phyloP scores from a whole-genome alignment of 2,329 filamentous ascomycete genomes.

The Podosphaera xanthii region DNA sequence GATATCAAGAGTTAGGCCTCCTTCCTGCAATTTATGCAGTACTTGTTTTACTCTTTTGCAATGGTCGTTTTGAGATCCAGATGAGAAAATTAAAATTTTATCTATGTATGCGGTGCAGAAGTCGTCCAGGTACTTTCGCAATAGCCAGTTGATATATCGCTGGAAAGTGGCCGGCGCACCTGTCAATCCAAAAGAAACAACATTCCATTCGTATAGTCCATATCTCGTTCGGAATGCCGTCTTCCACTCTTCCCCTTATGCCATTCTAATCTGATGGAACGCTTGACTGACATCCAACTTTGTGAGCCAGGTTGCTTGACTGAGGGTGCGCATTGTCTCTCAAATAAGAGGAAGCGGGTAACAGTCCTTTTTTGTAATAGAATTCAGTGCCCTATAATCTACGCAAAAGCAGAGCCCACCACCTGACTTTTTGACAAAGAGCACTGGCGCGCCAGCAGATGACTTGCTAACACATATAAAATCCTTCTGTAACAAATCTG shows the following conservation, averaged over 20 bases:
- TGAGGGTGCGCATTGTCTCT: background rate
- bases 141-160: background rate
- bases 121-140: background rate
- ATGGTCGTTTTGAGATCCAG: too few relatives aligned
- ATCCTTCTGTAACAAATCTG: too few relatives aligned
- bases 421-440: too few relatives aligned
- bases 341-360: constrained; percentile 1
- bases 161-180: constrained; percentile 1
- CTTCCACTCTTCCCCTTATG: background rate
- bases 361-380: background rate
- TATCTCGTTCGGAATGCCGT: background rate
- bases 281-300: background rate
- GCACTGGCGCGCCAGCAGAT: too few relatives aligned
- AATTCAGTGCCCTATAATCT: background rate
- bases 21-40: too few relatives aligned
- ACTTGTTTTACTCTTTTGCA: too few relatives aligned
- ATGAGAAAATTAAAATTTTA: constrained; percentile 2
- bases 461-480: too few relatives aligned
- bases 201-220: background rate
- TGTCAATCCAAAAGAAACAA: constrained; percentile 2
- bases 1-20: too few relatives aligned
- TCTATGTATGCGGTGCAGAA: constrained; percentile 1
- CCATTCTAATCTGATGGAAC: too few relatives aligned
- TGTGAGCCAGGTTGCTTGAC: background rate
- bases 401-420: too few relatives aligned